Conservation (phyloP, 1,284 basidiomycete species). For the Tilletia horrida region DNA sequence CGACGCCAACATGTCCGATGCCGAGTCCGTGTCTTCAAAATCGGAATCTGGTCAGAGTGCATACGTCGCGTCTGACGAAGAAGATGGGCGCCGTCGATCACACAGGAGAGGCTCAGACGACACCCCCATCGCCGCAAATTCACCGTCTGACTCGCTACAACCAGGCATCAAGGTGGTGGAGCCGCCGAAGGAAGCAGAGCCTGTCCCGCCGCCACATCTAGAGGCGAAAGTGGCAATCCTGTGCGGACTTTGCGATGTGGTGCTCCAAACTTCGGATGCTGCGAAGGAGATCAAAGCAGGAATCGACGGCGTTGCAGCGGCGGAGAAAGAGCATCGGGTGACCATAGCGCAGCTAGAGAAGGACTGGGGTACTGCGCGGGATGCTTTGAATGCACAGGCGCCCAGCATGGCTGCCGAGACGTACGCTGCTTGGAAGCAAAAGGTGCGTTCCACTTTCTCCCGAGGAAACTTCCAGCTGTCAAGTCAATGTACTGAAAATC, state of each 20-base stretch:
- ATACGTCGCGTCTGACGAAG: conserved; percentile 6
- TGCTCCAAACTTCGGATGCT: conserved; percentile 7
- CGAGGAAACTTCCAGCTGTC: background rate
- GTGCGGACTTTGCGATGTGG: conserved; percentile 10
- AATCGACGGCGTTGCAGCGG: background rate
- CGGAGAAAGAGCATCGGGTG: conserved; percentile 5
- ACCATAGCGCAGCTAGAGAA: conserved; percentile 13
- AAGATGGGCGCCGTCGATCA: background rate
- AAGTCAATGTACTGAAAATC: background rate
- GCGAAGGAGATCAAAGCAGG: conserved; percentile 10
- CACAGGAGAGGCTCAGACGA: background rate
- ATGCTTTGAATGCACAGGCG: background rate
- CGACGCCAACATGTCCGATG: conserved; percentile 11
- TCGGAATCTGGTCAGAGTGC: conserved; percentile 2
- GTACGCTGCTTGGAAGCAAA: conserved; percentile 12
- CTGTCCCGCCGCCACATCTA: conserved; percentile 10
- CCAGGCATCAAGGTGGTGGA: background rate
- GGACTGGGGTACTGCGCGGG: background rate
- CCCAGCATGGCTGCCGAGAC: conserved; percentile 10
- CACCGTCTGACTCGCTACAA: background rate
- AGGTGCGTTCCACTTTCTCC: background rate
- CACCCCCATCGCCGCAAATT: background rate
- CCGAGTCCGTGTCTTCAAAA: conserved; percentile 1
- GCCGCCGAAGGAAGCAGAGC: background rate
- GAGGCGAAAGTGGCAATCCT: conserved; percentile 14